These are phyloP conservation scores for Mycena rosella DNA, from an alignment of 768 basidiomycete genomes.

Conservation along the genomic window DNA sequence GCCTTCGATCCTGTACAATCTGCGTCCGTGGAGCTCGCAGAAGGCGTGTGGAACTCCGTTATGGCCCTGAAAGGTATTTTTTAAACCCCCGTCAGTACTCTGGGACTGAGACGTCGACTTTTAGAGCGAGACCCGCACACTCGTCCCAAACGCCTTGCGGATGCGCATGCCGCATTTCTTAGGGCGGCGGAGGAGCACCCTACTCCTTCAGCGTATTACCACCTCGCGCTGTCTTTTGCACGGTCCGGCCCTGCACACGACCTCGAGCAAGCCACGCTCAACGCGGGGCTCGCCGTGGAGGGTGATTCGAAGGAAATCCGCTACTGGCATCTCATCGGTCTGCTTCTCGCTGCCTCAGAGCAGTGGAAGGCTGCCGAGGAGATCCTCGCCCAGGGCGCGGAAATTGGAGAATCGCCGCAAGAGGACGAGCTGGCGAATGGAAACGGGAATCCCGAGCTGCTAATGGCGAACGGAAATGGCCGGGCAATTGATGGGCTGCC, in stretches of 20 bases:
- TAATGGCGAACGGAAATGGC: constrained; percentile 34
- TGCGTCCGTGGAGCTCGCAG: constrained; percentile 73
- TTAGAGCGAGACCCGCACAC: constrained; percentile 75
- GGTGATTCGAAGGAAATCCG: constrained; percentile 70
- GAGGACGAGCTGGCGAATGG: constrained; percentile 35
- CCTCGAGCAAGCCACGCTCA: constrained; percentile 73
- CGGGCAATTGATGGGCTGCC: constrained; percentile 37
- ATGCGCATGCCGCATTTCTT: constrained; percentile 66
- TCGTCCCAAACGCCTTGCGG: constrained; percentile 69
- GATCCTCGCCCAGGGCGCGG: constrained; percentile 84
- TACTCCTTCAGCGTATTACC: constrained; percentile 75
- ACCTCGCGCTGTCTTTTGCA: constrained; percentile 82
- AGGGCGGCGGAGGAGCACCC: constrained; percentile 62
- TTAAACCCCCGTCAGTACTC: background rate
- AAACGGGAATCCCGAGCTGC: constrained; percentile 26
- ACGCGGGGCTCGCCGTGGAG: constrained; percentile 82
- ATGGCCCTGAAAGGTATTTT: constrained; percentile 77
- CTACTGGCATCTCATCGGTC: constrained; percentile 92
- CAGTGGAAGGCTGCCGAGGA: constrained; percentile 84
- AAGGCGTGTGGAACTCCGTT: constrained; percentile 80
- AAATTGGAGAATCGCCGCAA: constrained; percentile 63
- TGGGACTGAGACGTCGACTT: background rate
- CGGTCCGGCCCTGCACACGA: constrained; percentile 75
- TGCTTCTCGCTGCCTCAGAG: constrained; percentile 82
- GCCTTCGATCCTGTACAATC: constrained; percentile 62